phyloP scores from a whole-genome alignment of 2,329 filamentous ascomycete species.

The Alternaria brassicae region DNA sequence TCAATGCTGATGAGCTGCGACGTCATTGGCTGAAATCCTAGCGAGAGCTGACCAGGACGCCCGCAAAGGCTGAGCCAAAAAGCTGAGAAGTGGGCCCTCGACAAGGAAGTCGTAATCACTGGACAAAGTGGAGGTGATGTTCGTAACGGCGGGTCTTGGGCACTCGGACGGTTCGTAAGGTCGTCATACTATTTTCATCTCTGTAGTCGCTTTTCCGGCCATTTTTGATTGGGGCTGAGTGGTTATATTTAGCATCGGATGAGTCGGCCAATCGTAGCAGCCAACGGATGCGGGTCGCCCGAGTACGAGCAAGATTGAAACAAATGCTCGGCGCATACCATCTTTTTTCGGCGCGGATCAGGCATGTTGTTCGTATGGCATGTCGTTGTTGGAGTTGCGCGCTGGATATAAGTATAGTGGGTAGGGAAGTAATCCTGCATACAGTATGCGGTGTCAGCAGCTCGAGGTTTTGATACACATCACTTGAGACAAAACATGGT shows the following conservation, averaged over 20 bases:
- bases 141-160: neutral
- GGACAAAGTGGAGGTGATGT: neutral
- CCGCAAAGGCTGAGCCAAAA: constrained; percentile 9
- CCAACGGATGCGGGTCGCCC: constrained; percentile 11
- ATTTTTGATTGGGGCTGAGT: constrained; percentile 27
- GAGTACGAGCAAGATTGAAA: constrained; percentile 9
- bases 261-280: constrained; percentile 14
- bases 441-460: neutral
- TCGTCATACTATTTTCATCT: constrained; percentile 2
- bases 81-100: constrained; percentile 7
- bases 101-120: constrained; percentile 2
- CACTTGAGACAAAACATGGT: neutral
- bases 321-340: neutral
- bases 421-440: neutral
- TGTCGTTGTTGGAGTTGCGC: neutral
- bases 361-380: neutral
- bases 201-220: constrained; percentile 10
- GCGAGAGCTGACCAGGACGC: constrained; percentile 3
- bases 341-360: neutral
- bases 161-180: neutral
- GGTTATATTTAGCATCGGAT: constrained; percentile 28
- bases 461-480: neutral
- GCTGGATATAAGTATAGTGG: neutral
- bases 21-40: constrained; percentile 5
- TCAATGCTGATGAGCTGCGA: constrained; percentile 15